These are phyloP conservation scores for Ceratobasidium sp. DNA, from an alignment of 1,284 basidiomycete genomes.

Conservation along the genomic window DNA sequence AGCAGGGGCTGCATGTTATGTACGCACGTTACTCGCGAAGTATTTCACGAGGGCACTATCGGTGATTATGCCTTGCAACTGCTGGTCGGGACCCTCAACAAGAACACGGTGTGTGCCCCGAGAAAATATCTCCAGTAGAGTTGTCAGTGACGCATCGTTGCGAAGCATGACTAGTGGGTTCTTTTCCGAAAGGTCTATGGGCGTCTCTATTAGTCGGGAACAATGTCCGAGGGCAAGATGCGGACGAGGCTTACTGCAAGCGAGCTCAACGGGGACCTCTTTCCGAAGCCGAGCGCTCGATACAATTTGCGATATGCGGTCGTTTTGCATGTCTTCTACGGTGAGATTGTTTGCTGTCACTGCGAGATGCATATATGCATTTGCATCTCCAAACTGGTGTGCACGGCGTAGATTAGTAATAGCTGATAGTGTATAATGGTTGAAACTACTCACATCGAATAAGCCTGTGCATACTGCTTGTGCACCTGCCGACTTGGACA, in stretches of 20 bases:
- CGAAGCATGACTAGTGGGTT: conserved; percentile 73
- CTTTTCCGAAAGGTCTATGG: conserved; percentile 80
- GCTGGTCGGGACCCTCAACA: conserved; percentile 41
- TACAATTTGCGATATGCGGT: conserved; percentile 71
- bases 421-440: neutral
- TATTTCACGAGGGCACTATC: conserved; percentile 45
- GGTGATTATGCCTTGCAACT: conserved; percentile 44
- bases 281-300: conserved; percentile 72
- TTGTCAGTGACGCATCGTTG: conserved; percentile 69
- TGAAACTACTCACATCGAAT: conserved; percentile 69
- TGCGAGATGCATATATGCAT: conserved; percentile 80
- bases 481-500: conserved; percentile 52
- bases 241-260: conserved; percentile 69
- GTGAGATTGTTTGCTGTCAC: conserved; percentile 75
- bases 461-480: conserved; percentile 64
- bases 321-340: conserved; percentile 67
- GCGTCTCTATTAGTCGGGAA: neutral
- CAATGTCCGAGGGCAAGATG: conserved; percentile 1
- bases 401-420: neutral
- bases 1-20: neutral
- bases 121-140: conserved; percentile 71
- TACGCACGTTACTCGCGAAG: conserved; percentile 36
- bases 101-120: conserved; percentile 70
- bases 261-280: conserved; percentile 73
- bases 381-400: conserved; percentile 79